A percentile compares a stretch with the other conserved stretches of the same genome.
Evolutionary conservation across 192 early-diverging fungal species (phyloP).

Genomic region (Cetraspora pellucida): DNA sequence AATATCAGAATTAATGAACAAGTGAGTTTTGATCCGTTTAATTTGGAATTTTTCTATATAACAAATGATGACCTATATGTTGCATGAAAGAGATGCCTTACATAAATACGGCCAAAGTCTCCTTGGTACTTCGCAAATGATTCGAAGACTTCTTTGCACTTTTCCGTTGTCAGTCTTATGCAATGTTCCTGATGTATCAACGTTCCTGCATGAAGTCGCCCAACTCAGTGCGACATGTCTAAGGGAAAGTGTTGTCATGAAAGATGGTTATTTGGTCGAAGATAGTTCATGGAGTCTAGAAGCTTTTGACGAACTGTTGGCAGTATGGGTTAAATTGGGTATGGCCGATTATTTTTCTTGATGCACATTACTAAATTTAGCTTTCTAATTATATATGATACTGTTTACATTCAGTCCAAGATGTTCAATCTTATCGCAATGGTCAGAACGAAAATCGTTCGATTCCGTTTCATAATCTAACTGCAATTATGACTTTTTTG

Average conservation of each 20-base stretch:
- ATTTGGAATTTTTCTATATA: background rate
- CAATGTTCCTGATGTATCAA: conserved; percentile 54
- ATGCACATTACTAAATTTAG: too few species aligned
- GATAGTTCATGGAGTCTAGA: conserved; percentile 58
- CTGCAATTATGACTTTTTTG: background rate
- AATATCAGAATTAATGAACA: conserved; percentile 53
- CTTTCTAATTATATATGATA: too few species aligned
- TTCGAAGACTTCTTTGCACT: conserved; percentile 57
- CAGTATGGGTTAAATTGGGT: conserved; percentile 65
- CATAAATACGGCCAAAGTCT: conserved; percentile 48
- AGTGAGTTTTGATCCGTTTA: conserved; percentile 42
- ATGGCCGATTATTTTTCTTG: background rate
- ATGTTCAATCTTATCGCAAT: background rate
- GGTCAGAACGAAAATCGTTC: too few species aligned
- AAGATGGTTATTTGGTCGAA: conserved; percentile 49
- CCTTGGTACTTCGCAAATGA: conserved; percentile 57
- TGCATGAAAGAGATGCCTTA: conserved; percentile 32
- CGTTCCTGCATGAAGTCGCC: conserved; percentile 61
- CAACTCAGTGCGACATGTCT: conserved; percentile 59
- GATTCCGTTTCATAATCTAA: background rate
- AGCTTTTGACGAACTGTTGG: conserved; percentile 63
- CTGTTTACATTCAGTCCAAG: background rate
- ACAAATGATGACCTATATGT: background rate
- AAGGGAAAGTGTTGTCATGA: conserved; percentile 37
- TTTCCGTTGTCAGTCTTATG: conserved; percentile 52